A percentile compares a stretch with the other conserved stretches of the same genome.
These are phyloP conservation scores for Talaromyces ruber DNA, from an alignment of 495 filamentous ascomycete species.

Conservation along the genomic window DNA sequence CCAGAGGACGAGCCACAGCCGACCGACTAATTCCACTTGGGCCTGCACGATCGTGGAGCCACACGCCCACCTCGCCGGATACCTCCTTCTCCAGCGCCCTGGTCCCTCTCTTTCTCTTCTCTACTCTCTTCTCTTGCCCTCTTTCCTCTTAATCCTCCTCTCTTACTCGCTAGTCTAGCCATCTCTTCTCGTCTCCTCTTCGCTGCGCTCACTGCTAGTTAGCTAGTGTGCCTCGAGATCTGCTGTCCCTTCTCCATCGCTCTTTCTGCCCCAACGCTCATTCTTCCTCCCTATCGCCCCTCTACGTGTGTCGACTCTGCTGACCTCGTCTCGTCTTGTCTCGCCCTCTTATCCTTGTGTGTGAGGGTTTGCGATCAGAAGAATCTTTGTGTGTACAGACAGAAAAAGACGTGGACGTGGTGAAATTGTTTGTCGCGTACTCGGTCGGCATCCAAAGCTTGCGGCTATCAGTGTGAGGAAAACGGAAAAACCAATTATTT, in stretches of 20 bases:
- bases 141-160: constrained; percentile 8
- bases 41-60: constrained; percentile 12
- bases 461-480: not conserved
- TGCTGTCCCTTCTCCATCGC: not conserved
- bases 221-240: not conserved
- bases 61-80: constrained; percentile 6
- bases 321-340: constrained; percentile 4
- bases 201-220: constrained; percentile 6
- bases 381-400: not conserved
- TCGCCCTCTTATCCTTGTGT: not conserved
- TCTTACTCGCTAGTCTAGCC: constrained; percentile 5
- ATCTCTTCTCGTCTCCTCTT: constrained; percentile 8
- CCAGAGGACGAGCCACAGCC: not conserved
- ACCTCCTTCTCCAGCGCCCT: constrained; percentile 3
- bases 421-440: not conserved
- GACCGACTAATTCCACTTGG: constrained; percentile 4
- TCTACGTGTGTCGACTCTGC: not conserved
- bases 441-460: not conserved
- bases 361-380: not conserved
- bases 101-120: constrained; percentile 4
- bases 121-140: constrained; percentile 1
- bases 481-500: not conserved
- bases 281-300: constrained; percentile 1
- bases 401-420: not conserved
- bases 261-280: not conserved